phyloP scores from a whole-genome alignment of 805 yeast genomes.

The Wickerhamomyces subpelliculosus region DNA sequence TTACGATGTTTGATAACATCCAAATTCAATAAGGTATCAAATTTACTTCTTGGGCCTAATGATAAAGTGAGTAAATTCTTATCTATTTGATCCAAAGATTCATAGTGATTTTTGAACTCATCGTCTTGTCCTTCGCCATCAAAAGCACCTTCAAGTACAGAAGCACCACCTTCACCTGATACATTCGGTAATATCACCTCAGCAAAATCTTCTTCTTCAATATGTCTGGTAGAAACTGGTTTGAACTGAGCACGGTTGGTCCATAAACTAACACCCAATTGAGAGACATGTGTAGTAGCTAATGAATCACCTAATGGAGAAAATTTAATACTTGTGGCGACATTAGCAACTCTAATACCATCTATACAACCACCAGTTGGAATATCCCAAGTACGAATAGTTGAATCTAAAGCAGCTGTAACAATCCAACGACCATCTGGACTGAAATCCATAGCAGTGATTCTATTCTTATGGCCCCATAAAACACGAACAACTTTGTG shows the following conservation, averaged over 20 bases:
- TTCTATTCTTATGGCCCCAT: conserved; percentile 84
- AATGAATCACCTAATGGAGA: conserved; percentile 85
- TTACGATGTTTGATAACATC: conserved; percentile 82
- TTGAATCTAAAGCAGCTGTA: conserved; percentile 74
- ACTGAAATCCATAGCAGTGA: conserved; percentile 82
- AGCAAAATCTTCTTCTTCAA: conserved; percentile 70
- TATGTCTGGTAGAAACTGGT: conserved; percentile 65
- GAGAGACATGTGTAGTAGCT: conserved; percentile 88
- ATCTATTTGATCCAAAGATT: conserved; percentile 57
- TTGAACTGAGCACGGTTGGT: conserved; percentile 81
- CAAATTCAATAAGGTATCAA: conserved; percentile 69
- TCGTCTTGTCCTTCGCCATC: conserved; percentile 32
- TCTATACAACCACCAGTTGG: conserved; percentile 97
- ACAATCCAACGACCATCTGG: conserved; percentile 96
- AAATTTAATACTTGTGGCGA: conserved; percentile 74
- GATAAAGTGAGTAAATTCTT: conserved; percentile 65
- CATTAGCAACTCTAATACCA: conserved; percentile 70
- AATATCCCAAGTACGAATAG: conserved; percentile 93
- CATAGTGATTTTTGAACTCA: conserved; percentile 31
- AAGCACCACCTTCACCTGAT: conserved; percentile 70
- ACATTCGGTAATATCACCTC: conserved; percentile 61
- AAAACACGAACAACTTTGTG: conserved; percentile 79
- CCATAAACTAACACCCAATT: conserved; percentile 90
- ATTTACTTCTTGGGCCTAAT: conserved; percentile 67
- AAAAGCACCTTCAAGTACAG: conserved; percentile 74